These are phyloP conservation scores for Acacia acuminata DNA, from an alignment of 306 rosid species.

Conservation along the genomic window DNA sequence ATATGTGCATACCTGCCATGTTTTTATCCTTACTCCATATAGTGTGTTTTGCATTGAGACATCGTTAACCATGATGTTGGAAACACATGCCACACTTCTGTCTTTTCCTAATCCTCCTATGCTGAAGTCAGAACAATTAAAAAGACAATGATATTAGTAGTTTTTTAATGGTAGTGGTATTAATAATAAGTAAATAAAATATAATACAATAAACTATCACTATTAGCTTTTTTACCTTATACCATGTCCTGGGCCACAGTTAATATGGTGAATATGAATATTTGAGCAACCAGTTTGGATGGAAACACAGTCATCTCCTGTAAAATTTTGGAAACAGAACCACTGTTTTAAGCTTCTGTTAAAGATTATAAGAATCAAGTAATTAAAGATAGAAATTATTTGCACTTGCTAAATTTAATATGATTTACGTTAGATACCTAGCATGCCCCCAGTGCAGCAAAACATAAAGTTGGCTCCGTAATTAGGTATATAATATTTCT, in stretches of 20 bases:
- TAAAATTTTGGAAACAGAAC: not conserved
- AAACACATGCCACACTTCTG: conserved; percentile 77
- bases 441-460: conserved; percentile 16
- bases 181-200: not conserved
- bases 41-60: conserved; percentile 69
- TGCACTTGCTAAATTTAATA: conserved; percentile 12
- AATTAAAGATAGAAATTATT: conserved; percentile 1
- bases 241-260: conserved; percentile 99
- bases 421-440: conserved; percentile 20
- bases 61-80: conserved; percentile 70
- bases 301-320: conserved; percentile 99
- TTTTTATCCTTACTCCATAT: conserved; percentile 88
- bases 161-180: not conserved
- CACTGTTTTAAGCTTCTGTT: conserved; percentile 21
- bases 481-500: conserved; percentile 7
- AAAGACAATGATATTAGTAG: not conserved
- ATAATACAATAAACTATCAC: not conserved
- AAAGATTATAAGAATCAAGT: not conserved
- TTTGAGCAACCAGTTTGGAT: conserved; percentile 93
- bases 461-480: conserved; percentile 39
- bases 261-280: conserved; percentile 79
- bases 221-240: conserved; percentile 60
- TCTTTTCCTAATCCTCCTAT: conserved; percentile 86
- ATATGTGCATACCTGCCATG: conserved; percentile 77
- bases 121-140: conserved; percentile 40